Evolutionary conservation across 495 filamentous ascomycete species (phyloP), one percentile per base, ranked within the genome.

Genomic region (Penicillium daleae): DNA sequence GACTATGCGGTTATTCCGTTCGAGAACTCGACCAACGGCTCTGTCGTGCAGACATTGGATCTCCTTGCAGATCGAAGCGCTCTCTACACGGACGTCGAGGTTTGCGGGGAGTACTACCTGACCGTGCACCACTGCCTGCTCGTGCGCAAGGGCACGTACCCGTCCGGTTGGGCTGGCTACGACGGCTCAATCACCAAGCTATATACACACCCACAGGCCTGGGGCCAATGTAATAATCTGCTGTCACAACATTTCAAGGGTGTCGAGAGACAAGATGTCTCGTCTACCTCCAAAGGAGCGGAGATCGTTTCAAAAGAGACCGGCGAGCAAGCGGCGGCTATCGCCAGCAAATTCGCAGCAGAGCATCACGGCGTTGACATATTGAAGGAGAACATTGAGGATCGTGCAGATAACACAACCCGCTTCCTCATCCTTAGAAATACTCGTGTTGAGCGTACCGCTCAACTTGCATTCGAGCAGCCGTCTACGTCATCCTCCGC

Each of bases 11-110:
- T 99, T 4, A 91, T 97, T 17, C 95, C 95, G 31, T 93, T 96
- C 77, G 95, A 99, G 75, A 99, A 99, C 76, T 93, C 89, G 10
- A 92, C 92, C 65, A 96, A 97, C 76, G 95, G 95, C 63, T 87
- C 88, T 46, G 96, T 99, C 42, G 86, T 94, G 26, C 86, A 88
- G 71, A 97, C 93, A 0, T 85, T 99, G 8, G 93, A 97, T 73
- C 85, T 93, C 56, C 83, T 99, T 57, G 91, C 91, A 62, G 92
- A 96, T 75, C 82, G 89, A 35, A 72, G 77, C 27, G 66, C 70
- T 57, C 66, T 70, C 31, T 91, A 87, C 70, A 79, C 80, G 19
- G 85, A 91, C 67, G 82, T 95, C 27, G 74, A 79, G 56, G 89
- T 97, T 29, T 91, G 86, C 68, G 89, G 83, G 37, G 95, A 97